Conservation (phyloP, 306 rosid species). For the Casuarina cunninghamiana region DNA sequence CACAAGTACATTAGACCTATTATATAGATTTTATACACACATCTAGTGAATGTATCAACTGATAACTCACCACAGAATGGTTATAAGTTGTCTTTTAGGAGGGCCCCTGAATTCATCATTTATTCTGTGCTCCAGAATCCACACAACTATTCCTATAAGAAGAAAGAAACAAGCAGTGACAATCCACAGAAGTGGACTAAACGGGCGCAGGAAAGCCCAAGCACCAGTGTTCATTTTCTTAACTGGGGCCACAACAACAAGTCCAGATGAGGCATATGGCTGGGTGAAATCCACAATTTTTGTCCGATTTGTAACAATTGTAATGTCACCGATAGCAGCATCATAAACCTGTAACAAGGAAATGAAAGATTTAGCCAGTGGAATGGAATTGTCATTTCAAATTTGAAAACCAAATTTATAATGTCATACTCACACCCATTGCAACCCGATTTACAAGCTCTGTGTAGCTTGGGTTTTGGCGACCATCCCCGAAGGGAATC, state of each 20-base stretch:
- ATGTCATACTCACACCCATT: conserved; percentile 67
- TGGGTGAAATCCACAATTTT: conserved; percentile 87
- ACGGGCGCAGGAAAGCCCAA: conserved; percentile 92
- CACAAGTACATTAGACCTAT: not conserved
- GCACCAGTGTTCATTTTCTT: conserved; percentile 72
- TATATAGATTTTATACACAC: not conserved
- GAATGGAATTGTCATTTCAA: not conserved
- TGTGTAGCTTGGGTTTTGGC: conserved; percentile 68
- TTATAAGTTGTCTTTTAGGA: conserved; percentile 71
- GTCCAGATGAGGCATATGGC: conserved; percentile 91
- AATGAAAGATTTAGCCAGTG: conserved; percentile 26
- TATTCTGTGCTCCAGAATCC: conserved; percentile 89
- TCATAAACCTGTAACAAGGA: conserved; percentile 55
- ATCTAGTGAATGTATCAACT: conserved; percentile 4
- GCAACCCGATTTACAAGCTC: conserved; percentile 59
- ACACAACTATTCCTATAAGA: conserved; percentile 76
- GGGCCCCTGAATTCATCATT: conserved; percentile 96
- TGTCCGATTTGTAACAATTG: conserved; percentile 86
- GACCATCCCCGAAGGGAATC: conserved; percentile 75
- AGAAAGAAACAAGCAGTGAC: conserved; percentile 73
- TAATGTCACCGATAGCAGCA: conserved; percentile 85
- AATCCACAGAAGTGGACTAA: conserved; percentile 74
- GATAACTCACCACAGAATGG: conserved; percentile 87
- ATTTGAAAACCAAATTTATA: conserved; percentile 17
- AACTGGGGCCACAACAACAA: conserved; percentile 83